Evolutionary conservation across 2,329 filamentous ascomycete species (phyloP), one percentile per base, ranked within the genome.

Genomic region (Trichoderma atrobrunneum): DNA sequence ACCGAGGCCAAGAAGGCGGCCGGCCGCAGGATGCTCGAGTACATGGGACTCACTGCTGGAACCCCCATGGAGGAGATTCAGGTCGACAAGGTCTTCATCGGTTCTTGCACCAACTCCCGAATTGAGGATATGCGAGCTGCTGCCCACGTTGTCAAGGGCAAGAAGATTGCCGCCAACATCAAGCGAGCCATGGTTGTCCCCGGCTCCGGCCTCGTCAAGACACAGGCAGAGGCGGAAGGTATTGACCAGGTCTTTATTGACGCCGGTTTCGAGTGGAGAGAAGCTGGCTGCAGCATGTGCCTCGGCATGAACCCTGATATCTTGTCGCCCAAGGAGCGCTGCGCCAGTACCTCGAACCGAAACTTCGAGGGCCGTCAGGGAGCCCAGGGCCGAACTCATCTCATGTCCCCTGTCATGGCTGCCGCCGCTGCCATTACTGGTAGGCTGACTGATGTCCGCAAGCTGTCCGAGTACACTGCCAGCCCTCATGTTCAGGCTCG

Each of bases 291-390:
- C 88, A 97, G 93, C 74, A 99, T 99, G 96, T 98, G 96, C 81
- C 88, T 99, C 70, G 96, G 96, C 81, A 99, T 99, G 95, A 99
- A 99, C 86, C 95, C 96, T 0, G 96, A 99, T 81, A 98, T 99
- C 75, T 88, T 98, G 61, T 90, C 94, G 2, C 95, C 96, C 69
- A 89, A 92, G 81, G 96, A 99, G 84, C 91, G 96, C 78, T 98
- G 96, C 81, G 96, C 96, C 56, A 95, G 92, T 80, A 98, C 96
- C 64, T 97, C 93, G 74, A 98, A 98, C 85, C 93, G 96, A 78
- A 98, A 98, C 84, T 98, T 98, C 77, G 96, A 98, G 82, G 96
- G 96, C 74, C 92, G 96, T 75, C 96, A 99, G 84, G 96, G 96
- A 80, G 94, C 95, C 73, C 90, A 91, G 74, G 93, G 95, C 72